A percentile compares a stretch with the other conserved stretches of the same genome.
Conservation (phyloP, 1,139 yeast species). For the Pichia sp. region DNA sequence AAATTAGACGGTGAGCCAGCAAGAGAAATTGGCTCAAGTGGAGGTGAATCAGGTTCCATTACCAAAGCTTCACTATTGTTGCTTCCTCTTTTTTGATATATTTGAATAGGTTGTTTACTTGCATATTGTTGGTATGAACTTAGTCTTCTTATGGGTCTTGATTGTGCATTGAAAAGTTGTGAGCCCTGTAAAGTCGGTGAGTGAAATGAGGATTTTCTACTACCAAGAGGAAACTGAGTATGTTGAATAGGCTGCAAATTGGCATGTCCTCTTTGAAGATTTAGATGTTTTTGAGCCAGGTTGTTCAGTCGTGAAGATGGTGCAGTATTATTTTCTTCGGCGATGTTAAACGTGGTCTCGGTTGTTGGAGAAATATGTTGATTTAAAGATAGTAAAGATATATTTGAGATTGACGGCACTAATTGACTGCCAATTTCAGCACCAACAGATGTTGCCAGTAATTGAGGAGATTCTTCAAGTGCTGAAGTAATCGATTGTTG, state of each 20-base stretch:
- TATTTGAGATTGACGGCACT: conserved; percentile 49
- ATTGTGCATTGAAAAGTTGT: conserved; percentile 3
- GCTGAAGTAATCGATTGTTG: neutral
- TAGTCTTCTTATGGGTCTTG: conserved; percentile 11
- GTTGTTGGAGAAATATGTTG: conserved; percentile 4
- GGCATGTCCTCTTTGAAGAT: conserved; percentile 3
- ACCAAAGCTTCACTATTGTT: neutral
- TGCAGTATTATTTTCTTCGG: neutral
- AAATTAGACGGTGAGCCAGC: conserved; percentile 53
- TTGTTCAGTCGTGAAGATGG: neutral
- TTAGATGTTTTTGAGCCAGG: conserved; percentile 3
- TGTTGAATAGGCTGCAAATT: conserved; percentile 2
- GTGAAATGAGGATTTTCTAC: conserved; percentile 15
- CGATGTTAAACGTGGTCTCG: neutral
- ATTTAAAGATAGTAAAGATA: conserved; percentile 44
- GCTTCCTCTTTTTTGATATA: conserved; percentile 1
- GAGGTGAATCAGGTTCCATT: conserved; percentile 15
- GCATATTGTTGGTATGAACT: conserved; percentile 11
- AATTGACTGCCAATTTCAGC: conserved; percentile 43
- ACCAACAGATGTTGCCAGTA: conserved; percentile 51
- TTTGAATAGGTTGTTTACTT: conserved; percentile 6
- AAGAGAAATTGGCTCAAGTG: conserved; percentile 38
- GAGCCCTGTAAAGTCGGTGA: conserved; percentile 14
- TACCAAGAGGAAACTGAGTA: conserved; percentile 8
- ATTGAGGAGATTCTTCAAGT: conserved; percentile 45